These are phyloP conservation scores for Nicotiana paniculata DNA, from an alignment of 257 asterid genomes.

Conservation along the genomic window DNA sequence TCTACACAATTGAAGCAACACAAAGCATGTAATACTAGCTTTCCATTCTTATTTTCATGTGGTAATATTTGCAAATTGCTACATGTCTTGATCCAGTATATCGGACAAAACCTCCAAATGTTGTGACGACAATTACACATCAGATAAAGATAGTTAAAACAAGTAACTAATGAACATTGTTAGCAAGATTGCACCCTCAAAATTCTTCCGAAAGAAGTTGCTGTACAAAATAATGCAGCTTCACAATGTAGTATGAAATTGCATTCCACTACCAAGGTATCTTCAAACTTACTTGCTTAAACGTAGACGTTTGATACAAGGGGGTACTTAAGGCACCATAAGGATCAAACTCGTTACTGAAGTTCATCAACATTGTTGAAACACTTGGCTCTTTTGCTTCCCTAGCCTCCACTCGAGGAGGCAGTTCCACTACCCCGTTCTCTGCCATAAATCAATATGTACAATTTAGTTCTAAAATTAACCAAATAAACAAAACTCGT, in stretches of 20 bases:
- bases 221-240: background rate
- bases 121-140: background rate
- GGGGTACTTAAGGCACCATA: conserved; percentile 86
- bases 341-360: conserved; percentile 79
- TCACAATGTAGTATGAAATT: background rate
- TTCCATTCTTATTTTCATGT: background rate
- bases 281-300: conserved; percentile 68
- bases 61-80: background rate
- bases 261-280: background rate
- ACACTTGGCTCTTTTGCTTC: conserved; percentile 48
- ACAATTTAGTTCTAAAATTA: background rate
- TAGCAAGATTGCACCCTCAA: background rate
- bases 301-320: conserved; percentile 95
- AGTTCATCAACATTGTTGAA: conserved; percentile 84
- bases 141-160: background rate
- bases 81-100: background rate
- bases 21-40: background rate
- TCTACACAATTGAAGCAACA: background rate
- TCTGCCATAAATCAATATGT: conserved; percentile 27
- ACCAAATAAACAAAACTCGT: background rate
- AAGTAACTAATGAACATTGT: background rate
- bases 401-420: conserved; percentile 24
- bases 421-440: conserved; percentile 20
- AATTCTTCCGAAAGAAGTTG: background rate
- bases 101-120: background rate